Base-by-base conservation (phyloP, 2,329 filamentous ascomycete genomes). In the Trichoderma brevicompactum region DNA sequence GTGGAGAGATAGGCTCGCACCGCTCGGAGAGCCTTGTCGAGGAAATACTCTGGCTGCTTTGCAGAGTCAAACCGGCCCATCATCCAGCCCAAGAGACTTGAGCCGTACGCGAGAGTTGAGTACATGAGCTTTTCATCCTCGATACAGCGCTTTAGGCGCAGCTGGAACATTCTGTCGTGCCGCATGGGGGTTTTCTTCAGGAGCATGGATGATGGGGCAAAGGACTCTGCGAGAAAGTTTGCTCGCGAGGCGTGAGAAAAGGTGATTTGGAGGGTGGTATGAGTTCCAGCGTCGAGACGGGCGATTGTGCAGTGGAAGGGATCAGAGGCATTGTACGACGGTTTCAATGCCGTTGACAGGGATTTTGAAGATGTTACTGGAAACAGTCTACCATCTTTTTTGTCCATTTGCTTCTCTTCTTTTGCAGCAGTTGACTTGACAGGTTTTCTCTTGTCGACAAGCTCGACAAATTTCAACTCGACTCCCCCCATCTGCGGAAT, bases 51-150 rank as follows among this genome's bases (percentile, higher is more conserved):
- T 1, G 38, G 59, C n/a, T 43, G 59, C 12, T 62, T 44, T 7
- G 36, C 38, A 15, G 59, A 19, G 2, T 62, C 38, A 9, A 52
- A 53, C 2, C 38, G n/a, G 12, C 48, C 48, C 59, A 53, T 62
- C 10, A 43, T 53, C 52, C 52, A 54, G 4, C 52, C 52, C 17
- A 54, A 28, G 13, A 60, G 56, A 5, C 56, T 60, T 2, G 56
- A 60, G 13, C 56, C 56, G 13, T 60, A 60, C 13, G 56, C 34
- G 36, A 60, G 44, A 7, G 56, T 60, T 8, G 56, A 60, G 34
- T 60, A 60, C 9, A 49, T 60, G 32, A 60, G 44, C 34, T 60
- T 60, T 17, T 60, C 13, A n/a, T 60, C 44, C 13, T 49, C 56
- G 13, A 54, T n/a, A 13, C 52, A 54, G 6, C 52, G 36, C 36